Conservation (phyloP, 2,329 filamentous ascomycete species). For the Penicillium freii region DNA sequence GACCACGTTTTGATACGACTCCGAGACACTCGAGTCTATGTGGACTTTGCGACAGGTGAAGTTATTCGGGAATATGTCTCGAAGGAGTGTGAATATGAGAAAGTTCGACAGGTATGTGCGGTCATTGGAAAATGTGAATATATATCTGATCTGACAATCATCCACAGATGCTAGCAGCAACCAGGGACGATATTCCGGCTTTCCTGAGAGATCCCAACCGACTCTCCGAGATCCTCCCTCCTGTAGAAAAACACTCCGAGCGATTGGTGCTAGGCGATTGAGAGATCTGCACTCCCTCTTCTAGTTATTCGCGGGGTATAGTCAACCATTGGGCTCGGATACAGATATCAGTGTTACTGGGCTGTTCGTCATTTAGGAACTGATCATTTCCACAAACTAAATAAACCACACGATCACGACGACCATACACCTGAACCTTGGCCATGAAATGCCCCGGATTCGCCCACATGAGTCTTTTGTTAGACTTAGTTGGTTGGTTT, state of each 20-base stretch:
- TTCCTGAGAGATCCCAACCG: conserved; percentile 77
- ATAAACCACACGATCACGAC: neutral
- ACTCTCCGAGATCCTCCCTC: conserved; percentile 65
- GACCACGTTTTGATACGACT: conserved; percentile 87
- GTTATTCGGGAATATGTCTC: conserved; percentile 87
- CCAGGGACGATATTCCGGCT: conserved; percentile 71
- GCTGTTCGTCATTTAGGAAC: neutral
- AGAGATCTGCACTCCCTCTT: neutral
- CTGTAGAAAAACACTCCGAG: conserved; percentile 69
- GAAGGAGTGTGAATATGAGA: conserved; percentile 78
- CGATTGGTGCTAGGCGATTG: conserved; percentile 37
- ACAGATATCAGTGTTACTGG: neutral
- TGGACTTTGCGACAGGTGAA: conserved; percentile 77
- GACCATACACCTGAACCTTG: neutral
- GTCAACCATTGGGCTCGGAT: neutral
- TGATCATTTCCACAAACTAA: neutral
- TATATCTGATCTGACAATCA: neutral
- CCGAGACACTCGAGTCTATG: conserved; percentile 84
- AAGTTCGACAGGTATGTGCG: conserved; percentile 65
- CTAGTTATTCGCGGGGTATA: neutral
- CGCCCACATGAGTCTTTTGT: neutral
- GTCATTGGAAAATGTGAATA: neutral
- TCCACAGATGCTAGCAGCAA: conserved; percentile 50
- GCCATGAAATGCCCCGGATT: neutral
- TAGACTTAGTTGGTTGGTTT: neutral